These are phyloP conservation scores for Castanopsis chinensis DNA, from an alignment of 306 rosid species.

Conservation along the genomic window DNA sequence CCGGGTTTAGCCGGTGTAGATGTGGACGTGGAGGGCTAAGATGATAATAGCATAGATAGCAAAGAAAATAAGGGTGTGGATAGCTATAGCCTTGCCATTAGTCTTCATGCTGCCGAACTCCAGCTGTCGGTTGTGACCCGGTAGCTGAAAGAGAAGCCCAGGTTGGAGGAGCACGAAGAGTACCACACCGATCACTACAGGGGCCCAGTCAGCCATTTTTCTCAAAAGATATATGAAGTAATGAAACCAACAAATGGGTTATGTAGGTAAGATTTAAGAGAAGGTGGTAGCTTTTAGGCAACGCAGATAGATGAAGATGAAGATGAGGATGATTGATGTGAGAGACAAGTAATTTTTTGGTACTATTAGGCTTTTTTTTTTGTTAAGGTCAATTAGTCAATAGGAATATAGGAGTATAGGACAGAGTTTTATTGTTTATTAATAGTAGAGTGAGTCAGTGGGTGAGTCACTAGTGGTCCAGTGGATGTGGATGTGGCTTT, in stretches of 20 bases:
- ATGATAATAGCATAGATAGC: slow-evolving; percentile 63
- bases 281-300: slow-evolving; percentile 13
- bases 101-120: slow-evolving; percentile 92
- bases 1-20: slow-evolving; percentile 73
- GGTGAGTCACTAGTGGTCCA: too few species aligned
- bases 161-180: slow-evolving; percentile 88
- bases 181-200: slow-evolving; percentile 87
- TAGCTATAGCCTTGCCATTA: slow-evolving; percentile 79
- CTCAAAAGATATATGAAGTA: neutral
- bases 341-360: neutral
- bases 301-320: neutral
- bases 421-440: too few species aligned
- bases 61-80: slow-evolving; percentile 90
- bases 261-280: neutral
- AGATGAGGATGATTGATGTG: slow-evolving; percentile 2
- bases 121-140: slow-evolving; percentile 61
- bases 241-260: neutral
- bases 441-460: too few species aligned
- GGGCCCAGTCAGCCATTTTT: slow-evolving; percentile 94
- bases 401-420: too few species aligned
- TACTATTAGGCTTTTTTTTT: neutral
- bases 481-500: too few species aligned
- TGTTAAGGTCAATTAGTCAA: neutral
- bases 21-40: slow-evolving; percentile 73
- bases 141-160: slow-evolving; percentile 74